Percentiles rank a stretch among this genome's conserved stretches.
Conservation (phyloP, 1,139 yeast species). For the Ogataea hybrid region DNA sequence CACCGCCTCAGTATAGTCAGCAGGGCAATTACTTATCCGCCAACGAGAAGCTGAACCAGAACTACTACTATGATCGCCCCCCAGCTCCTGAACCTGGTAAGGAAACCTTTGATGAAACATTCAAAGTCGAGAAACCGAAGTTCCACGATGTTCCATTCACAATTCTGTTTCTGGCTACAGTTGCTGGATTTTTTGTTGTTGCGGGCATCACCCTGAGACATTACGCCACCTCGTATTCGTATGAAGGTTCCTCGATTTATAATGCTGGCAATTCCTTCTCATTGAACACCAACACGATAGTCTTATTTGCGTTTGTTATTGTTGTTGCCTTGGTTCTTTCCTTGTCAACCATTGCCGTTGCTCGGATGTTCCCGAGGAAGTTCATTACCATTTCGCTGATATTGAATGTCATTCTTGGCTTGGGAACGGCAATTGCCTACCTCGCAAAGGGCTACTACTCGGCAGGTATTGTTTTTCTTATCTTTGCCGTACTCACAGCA, state of each 20-base stretch:
- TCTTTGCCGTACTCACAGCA: conserved; percentile 62
- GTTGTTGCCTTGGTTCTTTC: conserved; percentile 63
- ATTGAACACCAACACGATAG: conserved; percentile 69
- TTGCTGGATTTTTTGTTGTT: conserved; percentile 69
- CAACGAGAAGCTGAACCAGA: conserved; percentile 15
- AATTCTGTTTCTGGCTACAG: conserved; percentile 56
- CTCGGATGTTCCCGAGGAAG: conserved; percentile 60
- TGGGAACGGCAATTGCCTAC: conserved; percentile 76
- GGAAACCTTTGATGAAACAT: conserved; percentile 58
- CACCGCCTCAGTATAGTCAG: conserved; percentile 15
- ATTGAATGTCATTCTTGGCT: conserved; percentile 62
- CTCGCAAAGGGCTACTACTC: conserved; percentile 64
- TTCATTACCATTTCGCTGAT: conserved; percentile 73
- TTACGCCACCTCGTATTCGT: conserved; percentile 51
- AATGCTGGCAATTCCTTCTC: conserved; percentile 49
- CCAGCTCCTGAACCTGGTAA: conserved; percentile 28
- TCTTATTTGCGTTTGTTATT: conserved; percentile 66
- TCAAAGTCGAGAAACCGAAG: conserved; percentile 61
- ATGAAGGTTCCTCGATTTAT: conserved; percentile 59
- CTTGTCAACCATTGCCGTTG: conserved; percentile 52
- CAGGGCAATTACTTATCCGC: conserved; percentile 9
- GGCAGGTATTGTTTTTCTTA: conserved; percentile 73
- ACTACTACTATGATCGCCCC: conserved; percentile 22
- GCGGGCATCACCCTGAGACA: conserved; percentile 69
- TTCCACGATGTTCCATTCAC: conserved; percentile 76